Percentiles rank a stretch among this genome's conserved stretches.
Evolutionary conservation across 2,329 filamentous ascomycete species (phyloP).

Genomic region (Trichoderma gracile): DNA sequence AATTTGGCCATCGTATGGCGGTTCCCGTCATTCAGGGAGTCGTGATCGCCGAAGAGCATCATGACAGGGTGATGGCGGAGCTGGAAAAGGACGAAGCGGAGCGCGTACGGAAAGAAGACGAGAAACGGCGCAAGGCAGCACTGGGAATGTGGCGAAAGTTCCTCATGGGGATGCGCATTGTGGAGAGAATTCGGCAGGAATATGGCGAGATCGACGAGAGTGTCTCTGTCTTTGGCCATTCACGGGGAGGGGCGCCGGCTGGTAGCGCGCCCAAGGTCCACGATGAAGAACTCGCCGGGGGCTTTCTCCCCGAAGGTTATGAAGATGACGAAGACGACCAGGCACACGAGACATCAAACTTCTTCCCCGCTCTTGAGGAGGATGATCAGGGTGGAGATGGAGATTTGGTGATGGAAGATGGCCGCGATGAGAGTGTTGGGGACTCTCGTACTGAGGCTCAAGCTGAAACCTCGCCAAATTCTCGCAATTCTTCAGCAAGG

Average conservation of each 20-base stretch:
- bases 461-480: background rate
- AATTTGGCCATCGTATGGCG: constrained; percentile 92
- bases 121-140: constrained; percentile 74
- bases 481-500: background rate
- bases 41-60: constrained; percentile 80
- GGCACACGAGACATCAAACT: constrained; percentile 44
- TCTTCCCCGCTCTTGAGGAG: constrained; percentile 51
- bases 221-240: constrained; percentile 58
- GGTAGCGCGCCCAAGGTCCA: constrained; percentile 32
- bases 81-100: constrained; percentile 78
- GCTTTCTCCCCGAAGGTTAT: constrained; percentile 60
- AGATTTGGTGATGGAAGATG: constrained; percentile 40
- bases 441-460: background rate
- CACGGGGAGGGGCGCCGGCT: constrained; percentile 31
- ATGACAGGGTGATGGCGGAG: constrained; percentile 72
- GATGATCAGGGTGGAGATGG: constrained; percentile 41
- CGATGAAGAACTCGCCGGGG: constrained; percentile 59
- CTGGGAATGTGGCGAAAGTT: constrained; percentile 84
- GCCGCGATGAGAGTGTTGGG: constrained; percentile 1
- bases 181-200: constrained; percentile 72
- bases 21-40: constrained; percentile 90
- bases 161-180: constrained; percentile 79
- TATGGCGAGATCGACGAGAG: constrained; percentile 65
- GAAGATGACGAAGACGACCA: constrained; percentile 43
- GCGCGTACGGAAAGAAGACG: constrained; percentile 73